A percentile compares a stretch with the other conserved stretches of the same genome.
Conservation (phyloP, 202 grass and related monocot genomes). For the Brachypodium distachyon region DNA sequence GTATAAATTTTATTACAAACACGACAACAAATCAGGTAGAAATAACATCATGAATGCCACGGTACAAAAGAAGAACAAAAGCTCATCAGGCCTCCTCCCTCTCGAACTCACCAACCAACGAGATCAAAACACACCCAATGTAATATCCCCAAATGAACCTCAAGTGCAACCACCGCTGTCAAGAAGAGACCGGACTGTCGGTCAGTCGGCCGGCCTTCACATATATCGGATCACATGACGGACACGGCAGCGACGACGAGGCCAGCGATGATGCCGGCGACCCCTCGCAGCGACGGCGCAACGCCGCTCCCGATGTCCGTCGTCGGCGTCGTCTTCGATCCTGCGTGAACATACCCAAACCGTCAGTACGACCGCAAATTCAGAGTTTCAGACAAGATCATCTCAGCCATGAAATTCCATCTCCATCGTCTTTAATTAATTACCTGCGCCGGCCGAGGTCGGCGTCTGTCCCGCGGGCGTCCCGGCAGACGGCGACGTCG, state of each 20-base stretch:
- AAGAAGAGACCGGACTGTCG: not conserved
- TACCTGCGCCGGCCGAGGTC: not conserved
- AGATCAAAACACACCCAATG: not conserved
- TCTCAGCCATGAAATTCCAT: not conserved
- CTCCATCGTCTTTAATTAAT: not conserved
- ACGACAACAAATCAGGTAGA: not conserved
- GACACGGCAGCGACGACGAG: not conserved
- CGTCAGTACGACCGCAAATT: not conserved
- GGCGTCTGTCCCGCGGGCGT: not conserved
- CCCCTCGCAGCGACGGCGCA: not conserved
- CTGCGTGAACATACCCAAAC: not conserved
- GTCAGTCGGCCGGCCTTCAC: too few relatives aligned
- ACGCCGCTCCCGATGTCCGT: not conserved
- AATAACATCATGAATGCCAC: not conserved
- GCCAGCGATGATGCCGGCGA: not conserved
- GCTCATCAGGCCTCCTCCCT: too few relatives aligned
- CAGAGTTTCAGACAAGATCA: not conserved
- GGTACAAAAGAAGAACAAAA: not conserved
- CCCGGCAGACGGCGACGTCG: not conserved
- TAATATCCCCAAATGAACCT: not conserved
- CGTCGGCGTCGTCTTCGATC: constrained; percentile 27
- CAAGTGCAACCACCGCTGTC: not conserved
- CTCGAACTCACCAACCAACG: not conserved
- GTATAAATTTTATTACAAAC: not conserved
- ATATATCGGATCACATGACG: constrained; percentile 11